phyloP scores from a whole-genome alignment of 495 filamentous ascomycete genomes.

The Trypethelium eluteriae region DNA sequence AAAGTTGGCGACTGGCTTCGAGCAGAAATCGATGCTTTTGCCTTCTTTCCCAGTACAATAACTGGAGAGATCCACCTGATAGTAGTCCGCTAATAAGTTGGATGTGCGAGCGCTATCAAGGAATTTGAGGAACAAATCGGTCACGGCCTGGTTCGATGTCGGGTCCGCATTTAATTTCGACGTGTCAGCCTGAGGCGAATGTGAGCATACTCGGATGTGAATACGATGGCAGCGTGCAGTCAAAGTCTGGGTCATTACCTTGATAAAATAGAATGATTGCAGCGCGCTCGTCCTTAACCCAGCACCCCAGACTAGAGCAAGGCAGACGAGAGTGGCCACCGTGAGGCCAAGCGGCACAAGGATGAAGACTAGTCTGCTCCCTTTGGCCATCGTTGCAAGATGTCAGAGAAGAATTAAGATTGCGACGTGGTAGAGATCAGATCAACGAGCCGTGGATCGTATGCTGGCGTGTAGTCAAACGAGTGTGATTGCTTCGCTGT shows the following conservation, averaged over 20 bases:
- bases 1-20: constrained; percentile 55
- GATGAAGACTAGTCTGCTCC: constrained; percentile 5
- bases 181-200: background rate
- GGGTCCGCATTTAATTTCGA: background rate
- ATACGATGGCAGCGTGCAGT: background rate
- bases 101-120: background rate
- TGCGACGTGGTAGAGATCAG: background rate
- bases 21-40: constrained; percentile 45
- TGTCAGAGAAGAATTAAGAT: background rate
- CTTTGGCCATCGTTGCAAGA: background rate
- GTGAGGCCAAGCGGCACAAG: constrained; percentile 4
- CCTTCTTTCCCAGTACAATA: constrained; percentile 68
- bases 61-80: constrained; percentile 54
- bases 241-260: background rate
- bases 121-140: background rate
- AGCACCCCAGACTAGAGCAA: constrained; percentile 4
- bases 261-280: constrained; percentile 4
- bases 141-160: background rate
- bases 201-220: background rate
- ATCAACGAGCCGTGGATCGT: background rate
- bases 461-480: background rate
- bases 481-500: background rate
- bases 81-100: background rate
- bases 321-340: background rate
- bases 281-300: background rate